Evolutionary conservation across 805 yeast species (phyloP), one percentile per base, ranked within the genome.

Genomic region (Ogataea polymorpha): DNA sequence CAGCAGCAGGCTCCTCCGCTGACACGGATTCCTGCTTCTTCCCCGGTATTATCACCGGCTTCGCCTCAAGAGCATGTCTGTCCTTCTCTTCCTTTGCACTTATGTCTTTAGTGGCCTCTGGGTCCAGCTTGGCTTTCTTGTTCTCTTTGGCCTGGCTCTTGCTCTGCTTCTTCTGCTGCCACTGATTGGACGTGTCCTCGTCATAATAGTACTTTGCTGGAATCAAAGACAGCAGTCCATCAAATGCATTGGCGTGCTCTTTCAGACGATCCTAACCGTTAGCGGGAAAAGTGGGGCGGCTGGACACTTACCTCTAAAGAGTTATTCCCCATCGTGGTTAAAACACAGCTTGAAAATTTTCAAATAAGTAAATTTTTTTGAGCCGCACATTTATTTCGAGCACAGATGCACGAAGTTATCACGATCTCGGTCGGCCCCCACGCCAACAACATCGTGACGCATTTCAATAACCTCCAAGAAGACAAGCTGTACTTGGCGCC

Each of bases 191-290:
- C 2, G 91, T 82, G 44, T 86, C 91, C 28, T 86, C 96, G 61
- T 90, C 96, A 60, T 86, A 89, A 61, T 91, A 91, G 58, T 84
- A 89, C 58, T 89, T 88, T 3, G 97, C 96, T 3, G 98, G 97
- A 44, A 91, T 90, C 62, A 91, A 69, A 15, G 96, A 87, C 44
- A 91, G 70, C 38, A 91, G 69, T 17, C 97, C 96, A 59, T 86
- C 87, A 61, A 91, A 91, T 4, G 96, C 88, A 37, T 79, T 69
- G 11, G 93, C 80, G 58, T 84, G 89, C 23, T 79, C 78, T 63
- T 84, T 80, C 52, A 86, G 74, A 50, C 95, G 79, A 58, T 86
- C 93, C 81, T 80, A 43, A 32, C 12, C 18, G 43, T 31, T 37
- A 39, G 41, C 15, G 20, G 10, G 29, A 17, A 12, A 16, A 8